Conservation (phyloP, 495 filamentous ascomycete genomes). For the Neurospora intermedia region DNA sequence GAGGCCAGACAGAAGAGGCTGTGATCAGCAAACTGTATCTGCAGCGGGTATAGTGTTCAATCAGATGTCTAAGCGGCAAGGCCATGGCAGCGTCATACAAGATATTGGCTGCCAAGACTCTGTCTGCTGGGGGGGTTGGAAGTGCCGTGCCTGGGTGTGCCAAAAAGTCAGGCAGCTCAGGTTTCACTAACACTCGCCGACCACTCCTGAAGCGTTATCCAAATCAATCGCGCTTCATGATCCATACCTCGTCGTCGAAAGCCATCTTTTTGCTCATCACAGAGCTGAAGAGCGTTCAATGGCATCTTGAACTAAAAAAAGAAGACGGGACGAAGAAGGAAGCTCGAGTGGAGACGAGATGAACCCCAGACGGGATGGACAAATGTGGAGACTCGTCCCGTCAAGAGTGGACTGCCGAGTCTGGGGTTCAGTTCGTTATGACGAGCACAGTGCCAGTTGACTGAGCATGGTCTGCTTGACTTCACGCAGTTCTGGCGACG, state of each 20-base stretch:
- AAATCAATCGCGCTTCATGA: neutral
- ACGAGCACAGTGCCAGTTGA: neutral
- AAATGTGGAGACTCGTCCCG: neutral
- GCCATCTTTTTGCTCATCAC: neutral
- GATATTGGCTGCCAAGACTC: neutral
- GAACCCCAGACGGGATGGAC: neutral
- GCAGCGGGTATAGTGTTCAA: neutral
- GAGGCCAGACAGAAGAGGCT: neutral
- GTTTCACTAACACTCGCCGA: neutral
- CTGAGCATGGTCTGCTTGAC: too few species aligned
- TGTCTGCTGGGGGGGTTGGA: neutral
- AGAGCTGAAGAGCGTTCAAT: neutral
- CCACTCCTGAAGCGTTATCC: neutral
- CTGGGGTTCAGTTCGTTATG: neutral
- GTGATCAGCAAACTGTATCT: neutral
- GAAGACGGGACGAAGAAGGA: neutral
- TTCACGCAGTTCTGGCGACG: too few species aligned
- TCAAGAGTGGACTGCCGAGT: neutral
- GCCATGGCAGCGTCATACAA: neutral
- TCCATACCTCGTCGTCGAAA: neutral
- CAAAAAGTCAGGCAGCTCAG: neutral
- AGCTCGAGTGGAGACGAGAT: neutral
- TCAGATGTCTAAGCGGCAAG: neutral
- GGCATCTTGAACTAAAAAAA: neutral
- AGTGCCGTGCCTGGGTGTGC: neutral